These are phyloP conservation scores for Tetracladium marchalianum DNA, from an alignment of 495 filamentous ascomycete genomes.

Conservation along the genomic window DNA sequence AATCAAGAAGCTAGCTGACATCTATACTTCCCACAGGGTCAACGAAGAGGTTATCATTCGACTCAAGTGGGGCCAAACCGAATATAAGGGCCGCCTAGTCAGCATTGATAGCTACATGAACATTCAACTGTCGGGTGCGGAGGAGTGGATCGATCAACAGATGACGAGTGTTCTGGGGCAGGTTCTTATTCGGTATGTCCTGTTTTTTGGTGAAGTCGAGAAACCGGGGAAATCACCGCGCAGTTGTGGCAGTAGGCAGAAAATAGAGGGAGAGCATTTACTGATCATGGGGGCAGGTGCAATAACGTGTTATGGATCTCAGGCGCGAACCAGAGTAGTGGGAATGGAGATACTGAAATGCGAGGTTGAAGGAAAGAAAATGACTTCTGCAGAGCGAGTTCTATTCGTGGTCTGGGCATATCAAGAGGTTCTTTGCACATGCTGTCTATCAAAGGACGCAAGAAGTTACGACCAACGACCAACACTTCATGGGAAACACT, in stretches of 20 bases:
- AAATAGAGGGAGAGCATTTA: background rate
- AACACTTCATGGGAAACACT: conserved; percentile 14
- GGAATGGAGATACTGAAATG: conserved; percentile 48
- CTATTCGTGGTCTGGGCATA: background rate
- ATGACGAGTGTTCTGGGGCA: conserved; percentile 74
- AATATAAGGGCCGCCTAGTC: conserved; percentile 88
- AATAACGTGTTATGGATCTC: conserved; percentile 97
- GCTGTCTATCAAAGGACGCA: background rate
- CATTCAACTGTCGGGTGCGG: conserved; percentile 77
- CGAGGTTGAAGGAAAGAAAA: conserved; percentile 36
- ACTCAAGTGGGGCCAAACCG: conserved; percentile 95
- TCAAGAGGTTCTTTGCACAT: too few species aligned
- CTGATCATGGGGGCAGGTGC: conserved; percentile 42
- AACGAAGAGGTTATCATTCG: conserved; percentile 83
- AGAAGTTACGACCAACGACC: conserved; percentile 11
- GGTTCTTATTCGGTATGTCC: conserved; percentile 75
- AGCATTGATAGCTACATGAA: conserved; percentile 99
- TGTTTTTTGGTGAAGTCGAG: background rate
- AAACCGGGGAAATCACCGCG: background rate
- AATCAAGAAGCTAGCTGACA: background rate
- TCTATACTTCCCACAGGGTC: conserved; percentile 42
- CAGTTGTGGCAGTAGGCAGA: background rate
- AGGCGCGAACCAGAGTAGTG: conserved; percentile 49
- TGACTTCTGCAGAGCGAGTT: too few species aligned
- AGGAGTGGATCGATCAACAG: conserved; percentile 88